Base-by-base conservation (phyloP, 208 protist species). In the Borovskyia barvae region DNA sequence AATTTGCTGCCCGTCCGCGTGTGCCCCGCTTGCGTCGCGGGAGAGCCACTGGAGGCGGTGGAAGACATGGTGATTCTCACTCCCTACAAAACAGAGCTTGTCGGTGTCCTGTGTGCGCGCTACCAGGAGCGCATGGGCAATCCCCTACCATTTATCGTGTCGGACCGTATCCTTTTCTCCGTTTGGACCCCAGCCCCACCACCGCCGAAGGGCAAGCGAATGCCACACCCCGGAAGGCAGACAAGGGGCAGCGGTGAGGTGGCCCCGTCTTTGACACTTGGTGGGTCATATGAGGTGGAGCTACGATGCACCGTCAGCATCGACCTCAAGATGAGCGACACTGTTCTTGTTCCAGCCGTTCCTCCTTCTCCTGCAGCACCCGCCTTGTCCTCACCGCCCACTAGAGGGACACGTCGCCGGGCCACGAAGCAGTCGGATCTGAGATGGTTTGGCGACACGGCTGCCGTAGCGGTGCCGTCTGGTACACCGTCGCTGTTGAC, bases 51-150 rank as follows among this genome's bases (percentile, higher is more conserved):
- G 32, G 82, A 92, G 57, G 51, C 77, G 15, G 57, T 85, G 19
- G 79, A 88, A 53, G 87, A 94, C 56, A 28, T 92, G 12, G 75
- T 94, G 33, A 47, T 94, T 28, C 47, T 77, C 15, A 90, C 70
- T 0, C 53, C 55, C 1, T 68, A 75, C 72, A 85, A 80, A 50
- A 92, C 84, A 7, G 87, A 94, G 49, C 66, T 94, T 6, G 72
- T 55, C 9, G 84, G 76, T 9, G 40, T 81, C 15, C 56, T 92
- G 28, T 73, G 77, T 35, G 58, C 63, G 32, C 49, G 59, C 39
- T 90, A 90, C 68, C 68, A 75, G 20, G 57, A 82, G 52, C 55
- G 69, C 43, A 94, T 90, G 79, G 72, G 72, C 61, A 81, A 77
- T 47, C 66, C 73, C 7, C 26, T 90, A 19, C 75, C 82, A 0